Evolutionary conservation across 805 yeast species (phyloP), one percentile per base, ranked within the genome.

Genomic region (Candida glaebosa): DNA sequence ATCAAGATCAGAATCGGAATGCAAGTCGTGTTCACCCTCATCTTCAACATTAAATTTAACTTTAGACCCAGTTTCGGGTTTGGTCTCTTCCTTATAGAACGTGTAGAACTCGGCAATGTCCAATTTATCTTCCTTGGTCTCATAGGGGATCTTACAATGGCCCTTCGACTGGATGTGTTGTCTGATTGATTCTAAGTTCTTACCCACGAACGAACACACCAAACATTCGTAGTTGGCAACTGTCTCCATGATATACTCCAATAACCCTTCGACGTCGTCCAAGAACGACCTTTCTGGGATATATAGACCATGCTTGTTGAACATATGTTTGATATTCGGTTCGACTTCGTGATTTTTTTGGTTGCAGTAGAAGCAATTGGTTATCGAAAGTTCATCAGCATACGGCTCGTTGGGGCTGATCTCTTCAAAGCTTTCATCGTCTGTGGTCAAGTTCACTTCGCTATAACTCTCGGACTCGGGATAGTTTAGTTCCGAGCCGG

Each of bases 281-380:
- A 72, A 53, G 39, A 53, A 66, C 7, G 71, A 52, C 38, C 71
- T 52, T 41, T 71, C 73, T 0, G 77, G 76, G 2, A 72, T 65
- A 41, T 71, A 72, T 19, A 72, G 58, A 1, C 77, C 77, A 50
- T 72, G 77, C n/a, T 47, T 49, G 31, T 53, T 59, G 50, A 57
- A 66, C 77, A 72, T 71, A 48, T 72, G 77, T 37, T 53, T 61
- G 25, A 69, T 49, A 45, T 82, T 82, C 26, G 67, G 71, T 50
- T 81, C 86, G 14, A 80, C 56, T 20, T 76, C 79, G 10, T 57
- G 64, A 46, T 78, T 75, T 39, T 75, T 68, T 20, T 63, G 52
- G 20, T 81, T 83, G 61, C 87, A 81, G 49, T 67, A 81, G 34
- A 80, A 71, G 51, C 87, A 81, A 32, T 69, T 66, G 0, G 75